These are phyloP conservation scores for Ogataea henricii DNA, from an alignment of 805 yeast species.

Conservation along the genomic window DNA sequence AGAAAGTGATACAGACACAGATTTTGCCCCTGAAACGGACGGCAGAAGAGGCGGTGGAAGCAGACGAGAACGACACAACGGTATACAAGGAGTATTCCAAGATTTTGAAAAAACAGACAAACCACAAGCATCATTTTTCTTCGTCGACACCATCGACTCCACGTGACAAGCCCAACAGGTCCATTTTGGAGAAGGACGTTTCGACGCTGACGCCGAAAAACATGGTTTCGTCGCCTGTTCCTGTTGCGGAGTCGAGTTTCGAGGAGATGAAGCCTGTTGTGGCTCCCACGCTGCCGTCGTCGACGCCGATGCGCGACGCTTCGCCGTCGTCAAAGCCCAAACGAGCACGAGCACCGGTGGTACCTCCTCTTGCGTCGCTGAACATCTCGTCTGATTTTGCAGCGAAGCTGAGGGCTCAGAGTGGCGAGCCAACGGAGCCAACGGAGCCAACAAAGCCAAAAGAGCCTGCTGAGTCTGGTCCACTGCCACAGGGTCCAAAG, in stretches of 20 bases:
- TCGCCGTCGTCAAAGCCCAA: slow-evolving; percentile 14
- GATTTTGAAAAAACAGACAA: slow-evolving; percentile 24
- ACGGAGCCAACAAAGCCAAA: neutral
- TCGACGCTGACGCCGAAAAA: neutral
- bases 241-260: neutral
- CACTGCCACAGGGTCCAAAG: slow-evolving; percentile 17
- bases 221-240: slow-evolving; percentile 7
- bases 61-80: slow-evolving; percentile 19
- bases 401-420: slow-evolving; percentile 10
- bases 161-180: slow-evolving; percentile 3
- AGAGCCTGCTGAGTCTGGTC: slow-evolving; percentile 5
- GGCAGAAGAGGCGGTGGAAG: slow-evolving; percentile 10
- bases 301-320: slow-evolving; percentile 20
- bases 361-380: slow-evolving; percentile 13
- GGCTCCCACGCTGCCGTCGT: slow-evolving; percentile 19
- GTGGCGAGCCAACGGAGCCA: neutral
- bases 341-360: slow-evolving; percentile 4
- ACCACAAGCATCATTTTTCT: slow-evolving; percentile 28
- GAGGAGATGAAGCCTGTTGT: slow-evolving; percentile 8
- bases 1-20: slow-evolving; percentile 13
- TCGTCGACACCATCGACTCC: slow-evolving; percentile 23
- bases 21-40: slow-evolving; percentile 22
- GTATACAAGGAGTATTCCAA: slow-evolving; percentile 27
- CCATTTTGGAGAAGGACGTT: slow-evolving; percentile 3
- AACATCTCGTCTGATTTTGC: slow-evolving; percentile 20